Base-by-base conservation (phyloP, 768 basidiomycete species). In the Rhizopogon rudus region DNA sequence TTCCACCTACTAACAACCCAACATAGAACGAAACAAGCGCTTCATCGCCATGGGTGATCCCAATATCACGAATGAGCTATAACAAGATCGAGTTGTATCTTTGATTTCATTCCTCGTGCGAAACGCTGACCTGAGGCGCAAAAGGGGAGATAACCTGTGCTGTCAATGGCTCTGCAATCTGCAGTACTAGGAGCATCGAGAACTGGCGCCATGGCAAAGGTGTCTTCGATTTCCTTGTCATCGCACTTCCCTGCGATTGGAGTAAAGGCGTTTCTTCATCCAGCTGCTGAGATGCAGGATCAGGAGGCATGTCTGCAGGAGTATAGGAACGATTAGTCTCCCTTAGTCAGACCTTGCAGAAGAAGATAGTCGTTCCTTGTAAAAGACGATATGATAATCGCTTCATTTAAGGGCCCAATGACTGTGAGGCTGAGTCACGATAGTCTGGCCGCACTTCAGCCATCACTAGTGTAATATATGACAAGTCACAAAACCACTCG, bases 131-230 rank as follows among this genome's bases (percentile, higher is more conserved):
- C 74, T 70, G 67, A 5, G 86, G 86, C 41, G 83, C 78, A 63
- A 89, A 90, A 0, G 89, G 89, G 45, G 81, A 82, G 56, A 90
- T 88, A 52, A 90, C 85, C 57, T 86, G 79, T 8, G 80, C 80
- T 5, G 88, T 86, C 55, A 91, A 65, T 5, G 88, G 88, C 67
- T 91, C 89, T 52, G 87, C 80, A 39, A 90, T 74, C 67, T 88
- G 87, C 41, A 90, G 73, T 58, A 89, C 73, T 56, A 91, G 66
- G 2, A 90, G 73, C 51, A 91, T 80, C 44, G 75, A 76, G 57
- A 91, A 77, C 73, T 90, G 88, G 52, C 76, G 74, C 81, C 78
- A 81, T 37, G 88, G 88, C 35, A 91, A 67, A 48, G 86, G 85
- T 0, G 84, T 81, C 33, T 67, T 68, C 55, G 67, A 56, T 31